These are phyloP conservation scores for Gossypium trilobum DNA, from an alignment of 441 rosid species.

Conservation along the genomic window DNA sequence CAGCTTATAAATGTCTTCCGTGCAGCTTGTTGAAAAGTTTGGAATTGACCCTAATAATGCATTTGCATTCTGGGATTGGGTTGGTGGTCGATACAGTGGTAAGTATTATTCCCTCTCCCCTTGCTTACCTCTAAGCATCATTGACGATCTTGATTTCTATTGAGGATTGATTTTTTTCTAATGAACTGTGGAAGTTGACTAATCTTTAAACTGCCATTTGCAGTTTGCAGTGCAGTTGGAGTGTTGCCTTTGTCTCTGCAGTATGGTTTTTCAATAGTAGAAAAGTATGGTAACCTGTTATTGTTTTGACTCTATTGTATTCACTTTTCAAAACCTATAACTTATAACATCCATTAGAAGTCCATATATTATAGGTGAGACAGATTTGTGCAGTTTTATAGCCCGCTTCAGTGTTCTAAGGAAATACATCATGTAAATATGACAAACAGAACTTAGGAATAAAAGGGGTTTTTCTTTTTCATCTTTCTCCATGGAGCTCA, in stretches of 20 bases:
- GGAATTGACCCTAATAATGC: slow-evolving; percentile 95
- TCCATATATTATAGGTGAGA: neutral
- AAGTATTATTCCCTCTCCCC: slow-evolving; percentile 18
- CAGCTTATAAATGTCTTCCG: slow-evolving; percentile 35
- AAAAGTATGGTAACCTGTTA: slow-evolving; percentile 60
- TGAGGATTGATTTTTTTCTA: neutral
- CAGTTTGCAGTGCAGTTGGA: slow-evolving; percentile 99
- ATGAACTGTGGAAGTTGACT: slow-evolving; percentile 3
- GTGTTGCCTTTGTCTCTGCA: slow-evolving; percentile 84
- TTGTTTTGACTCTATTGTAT: neutral
- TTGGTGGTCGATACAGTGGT: slow-evolving; percentile 99
- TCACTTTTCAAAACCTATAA: neutral
- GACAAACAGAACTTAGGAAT: neutral
- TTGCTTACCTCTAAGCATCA: neutral
- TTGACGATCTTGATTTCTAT: neutral
- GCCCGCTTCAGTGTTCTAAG: neutral
- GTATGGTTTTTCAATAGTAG: slow-evolving; percentile 76
- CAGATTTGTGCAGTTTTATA: neutral
- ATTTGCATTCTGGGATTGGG: slow-evolving; percentile 99
- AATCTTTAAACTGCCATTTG: slow-evolving; percentile 21
- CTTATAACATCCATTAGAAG: neutral
- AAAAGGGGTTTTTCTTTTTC: neutral
- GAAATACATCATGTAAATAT: neutral
- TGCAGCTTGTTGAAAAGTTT: slow-evolving; percentile 87
- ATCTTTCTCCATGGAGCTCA: neutral